A percentile compares a stretch with the other conserved stretches of the same genome.
These are phyloP conservation scores for Parsonsia alboflavescens DNA, from an alignment of 257 asterid species.

Conservation along the genomic window DNA sequence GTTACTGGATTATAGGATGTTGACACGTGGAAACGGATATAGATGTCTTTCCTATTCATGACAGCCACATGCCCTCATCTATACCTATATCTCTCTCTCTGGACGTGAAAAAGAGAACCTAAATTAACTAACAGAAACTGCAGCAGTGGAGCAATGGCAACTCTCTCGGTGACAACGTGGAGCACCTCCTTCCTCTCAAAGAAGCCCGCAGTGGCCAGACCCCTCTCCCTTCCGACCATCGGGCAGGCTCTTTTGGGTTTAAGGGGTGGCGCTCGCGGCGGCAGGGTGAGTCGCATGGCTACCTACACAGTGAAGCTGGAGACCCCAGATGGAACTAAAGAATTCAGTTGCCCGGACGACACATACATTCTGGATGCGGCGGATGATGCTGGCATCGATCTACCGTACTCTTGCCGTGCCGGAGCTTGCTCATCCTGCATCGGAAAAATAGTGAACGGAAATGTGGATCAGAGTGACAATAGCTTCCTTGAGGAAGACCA, in stretches of 20 bases:
- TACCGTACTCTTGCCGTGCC: conserved; percentile 86
- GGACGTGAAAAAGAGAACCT: no score
- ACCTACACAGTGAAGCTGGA: conserved; percentile 55
- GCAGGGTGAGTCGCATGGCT: conserved; percentile 57
- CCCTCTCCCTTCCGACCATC: conserved; percentile 27
- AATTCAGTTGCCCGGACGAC: conserved; percentile 41
- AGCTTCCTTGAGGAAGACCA: conserved; percentile 73
- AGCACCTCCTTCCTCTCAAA: conserved; percentile 52
- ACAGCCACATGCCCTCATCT: neutral
- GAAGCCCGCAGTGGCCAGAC: conserved; percentile 33
- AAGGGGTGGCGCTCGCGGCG: conserved; percentile 20
- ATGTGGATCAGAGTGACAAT: conserved; percentile 63
- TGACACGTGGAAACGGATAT: conserved; percentile 20
- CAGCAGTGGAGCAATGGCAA: conserved; percentile 37
- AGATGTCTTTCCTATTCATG: neutral
- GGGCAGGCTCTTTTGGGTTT: conserved; percentile 28
- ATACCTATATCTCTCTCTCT: no score
- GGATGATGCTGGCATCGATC: conserved; percentile 55
- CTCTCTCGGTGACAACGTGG: conserved; percentile 45
- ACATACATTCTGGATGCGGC: conserved; percentile 62
- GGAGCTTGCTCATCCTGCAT: conserved; percentile 88
- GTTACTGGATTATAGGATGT: no score
- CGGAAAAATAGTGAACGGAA: conserved; percentile 48
- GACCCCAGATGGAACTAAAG: conserved; percentile 45
- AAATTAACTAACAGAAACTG: no score